Evolutionary conservation across 2,329 filamentous ascomycete species (phyloP).

Genomic region (Aspergillus ibericus): DNA sequence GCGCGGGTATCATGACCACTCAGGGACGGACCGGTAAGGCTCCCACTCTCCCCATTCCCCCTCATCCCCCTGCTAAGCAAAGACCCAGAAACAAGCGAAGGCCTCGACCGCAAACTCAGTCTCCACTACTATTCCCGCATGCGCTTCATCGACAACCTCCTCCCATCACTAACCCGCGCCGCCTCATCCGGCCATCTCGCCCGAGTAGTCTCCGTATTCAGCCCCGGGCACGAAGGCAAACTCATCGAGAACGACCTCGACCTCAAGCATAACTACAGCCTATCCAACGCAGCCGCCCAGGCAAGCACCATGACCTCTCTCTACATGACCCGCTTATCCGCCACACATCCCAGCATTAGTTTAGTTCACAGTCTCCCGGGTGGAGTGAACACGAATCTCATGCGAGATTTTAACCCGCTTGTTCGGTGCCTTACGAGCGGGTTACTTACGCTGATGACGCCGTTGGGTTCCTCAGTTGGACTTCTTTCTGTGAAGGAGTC

Average conservation of each 20-base stretch:
- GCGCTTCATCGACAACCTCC: constrained; percentile 44
- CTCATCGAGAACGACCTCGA: constrained; percentile 45
- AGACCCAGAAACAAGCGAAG: constrained; percentile 43
- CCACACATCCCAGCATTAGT: constrained; percentile 24
- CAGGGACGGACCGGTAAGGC: constrained; percentile 17
- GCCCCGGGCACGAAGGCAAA: constrained; percentile 34
- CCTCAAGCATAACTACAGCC: constrained; percentile 36
- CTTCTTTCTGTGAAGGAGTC: constrained; percentile 31
- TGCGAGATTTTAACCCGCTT: constrained; percentile 24
- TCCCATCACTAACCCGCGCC: constrained; percentile 36
- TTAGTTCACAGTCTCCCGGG: constrained; percentile 48
- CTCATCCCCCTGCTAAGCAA: neutral
- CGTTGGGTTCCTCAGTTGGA: neutral
- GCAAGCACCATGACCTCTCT: constrained; percentile 43
- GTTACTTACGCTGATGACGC: constrained; percentile 11
- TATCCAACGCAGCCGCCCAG: constrained; percentile 38
- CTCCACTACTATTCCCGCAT: constrained; percentile 52
- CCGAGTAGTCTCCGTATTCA: constrained; percentile 44
- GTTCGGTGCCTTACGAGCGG: constrained; percentile 20
- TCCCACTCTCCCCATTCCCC: neutral
- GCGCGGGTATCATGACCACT: constrained; percentile 37
- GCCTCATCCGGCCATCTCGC: constrained; percentile 20
- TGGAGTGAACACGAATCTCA: constrained; percentile 39
- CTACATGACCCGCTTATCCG: constrained; percentile 30
- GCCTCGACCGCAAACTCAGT: constrained; percentile 48